Evolutionary conservation across 1,284 basidiomycete species (phyloP).

Genomic region (Meripilus lineatus): DNA sequence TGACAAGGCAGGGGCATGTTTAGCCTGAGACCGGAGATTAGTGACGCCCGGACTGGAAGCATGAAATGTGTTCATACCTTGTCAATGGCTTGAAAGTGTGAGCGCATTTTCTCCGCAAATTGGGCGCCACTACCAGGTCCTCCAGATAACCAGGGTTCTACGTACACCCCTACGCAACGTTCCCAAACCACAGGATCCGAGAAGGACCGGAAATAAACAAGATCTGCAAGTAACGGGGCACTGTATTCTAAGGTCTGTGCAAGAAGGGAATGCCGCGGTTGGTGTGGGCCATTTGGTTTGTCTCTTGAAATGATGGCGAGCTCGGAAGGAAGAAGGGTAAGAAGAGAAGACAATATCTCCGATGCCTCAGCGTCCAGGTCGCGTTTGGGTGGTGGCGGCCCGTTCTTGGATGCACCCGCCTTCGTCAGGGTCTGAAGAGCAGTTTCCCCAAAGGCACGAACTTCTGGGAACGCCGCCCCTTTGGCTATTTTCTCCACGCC

Average conservation of each 20-base stretch:
- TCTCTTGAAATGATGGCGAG: constrained; percentile 38
- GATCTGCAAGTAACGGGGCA: constrained; percentile 72
- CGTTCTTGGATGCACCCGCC: constrained; percentile 74
- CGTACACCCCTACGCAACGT: constrained; percentile 67
- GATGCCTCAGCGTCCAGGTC: constrained; percentile 61
- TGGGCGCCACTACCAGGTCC: constrained; percentile 39
- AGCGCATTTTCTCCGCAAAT: constrained; percentile 63
- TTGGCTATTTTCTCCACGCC: constrained; percentile 91
- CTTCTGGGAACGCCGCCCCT: constrained; percentile 95
- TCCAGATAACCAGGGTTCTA: constrained; percentile 58
- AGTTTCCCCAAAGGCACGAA: constrained; percentile 84
- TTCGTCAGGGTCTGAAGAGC: constrained; percentile 74
- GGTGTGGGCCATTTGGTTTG: constrained; percentile 43
- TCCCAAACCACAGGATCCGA: constrained; percentile 65
- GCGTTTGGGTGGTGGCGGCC: constrained; percentile 59
- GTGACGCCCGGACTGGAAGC: constrained; percentile 1
- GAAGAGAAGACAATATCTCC: constrained; percentile 50
- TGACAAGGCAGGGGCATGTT: constrained; percentile 38
- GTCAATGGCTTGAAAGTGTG: constrained; percentile 77
- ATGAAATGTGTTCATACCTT: constrained; percentile 33
- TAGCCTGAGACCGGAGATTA: constrained; percentile 39
- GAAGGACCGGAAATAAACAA: constrained; percentile 69
- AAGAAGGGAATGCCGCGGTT: constrained; percentile 45
- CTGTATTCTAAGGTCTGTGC: constrained; percentile 61
- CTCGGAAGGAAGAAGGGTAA: constrained; percentile 54